A percentile compares a stretch with the other conserved stretches of the same genome.
phyloP scores from a whole-genome alignment of 495 filamentous ascomycete genomes.

The Peziza echinospora region DNA sequence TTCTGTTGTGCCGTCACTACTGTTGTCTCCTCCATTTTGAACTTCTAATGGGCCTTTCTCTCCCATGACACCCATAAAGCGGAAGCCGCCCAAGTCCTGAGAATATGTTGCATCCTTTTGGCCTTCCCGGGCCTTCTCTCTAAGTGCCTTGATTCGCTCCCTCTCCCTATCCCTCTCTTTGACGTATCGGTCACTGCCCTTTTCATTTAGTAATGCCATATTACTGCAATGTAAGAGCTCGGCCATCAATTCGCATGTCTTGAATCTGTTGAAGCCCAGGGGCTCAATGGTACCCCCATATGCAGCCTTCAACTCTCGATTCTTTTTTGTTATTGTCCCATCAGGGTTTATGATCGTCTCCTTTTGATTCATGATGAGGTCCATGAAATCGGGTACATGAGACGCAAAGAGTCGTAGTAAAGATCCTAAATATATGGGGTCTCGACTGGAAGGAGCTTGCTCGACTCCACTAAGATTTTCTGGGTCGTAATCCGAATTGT shows the following conservation, averaged over 20 bases:
- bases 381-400: slow-evolving; percentile 91
- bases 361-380: slow-evolving; percentile 41
- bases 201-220: slow-evolving; percentile 88
- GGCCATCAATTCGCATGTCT: slow-evolving; percentile 97
- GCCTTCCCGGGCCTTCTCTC: slow-evolving; percentile 23
- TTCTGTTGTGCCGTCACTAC: slow-evolving; percentile 25
- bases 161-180: slow-evolving; percentile 60
- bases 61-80: slow-evolving; percentile 11
- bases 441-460: slow-evolving; percentile 54
- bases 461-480: slow-evolving; percentile 53
- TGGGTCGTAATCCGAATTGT: slow-evolving; percentile 96
- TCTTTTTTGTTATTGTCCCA: slow-evolving; percentile 35
- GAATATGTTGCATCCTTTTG: slow-evolving; percentile 21
- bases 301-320: slow-evolving; percentile 52
- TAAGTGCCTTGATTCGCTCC: slow-evolving; percentile 52
- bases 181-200: slow-evolving; percentile 74
- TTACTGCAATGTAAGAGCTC: slow-evolving; percentile 97
- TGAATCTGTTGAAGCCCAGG: slow-evolving; percentile 92
- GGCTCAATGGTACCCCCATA: slow-evolving; percentile 87
- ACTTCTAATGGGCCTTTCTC: slow-evolving; percentile 40
- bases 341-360: slow-evolving; percentile 37
- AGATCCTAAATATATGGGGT: slow-evolving; percentile 90
- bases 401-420: slow-evolving; percentile 78
- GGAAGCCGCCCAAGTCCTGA: background rate
- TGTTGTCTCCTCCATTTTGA: slow-evolving; percentile 36